A percentile compares a stretch with the other conserved stretches of the same genome.
Conservation (phyloP, 805 yeast genomes). For the Starmera quercuum region DNA sequence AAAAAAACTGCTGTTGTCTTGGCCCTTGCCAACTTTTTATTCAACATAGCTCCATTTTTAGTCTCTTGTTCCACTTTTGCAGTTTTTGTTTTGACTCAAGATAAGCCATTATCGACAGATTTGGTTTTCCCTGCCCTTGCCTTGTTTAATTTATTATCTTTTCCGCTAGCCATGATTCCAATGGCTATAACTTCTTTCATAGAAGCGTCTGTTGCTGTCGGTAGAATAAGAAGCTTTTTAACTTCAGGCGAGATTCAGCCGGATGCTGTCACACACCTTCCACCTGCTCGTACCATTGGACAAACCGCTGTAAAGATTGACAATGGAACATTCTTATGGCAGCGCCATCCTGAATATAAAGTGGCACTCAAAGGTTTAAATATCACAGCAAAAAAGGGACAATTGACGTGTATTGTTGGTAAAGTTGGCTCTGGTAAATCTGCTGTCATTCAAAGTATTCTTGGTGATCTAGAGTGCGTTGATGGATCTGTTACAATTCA, state of each 20-base stretch:
- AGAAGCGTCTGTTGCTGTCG: constrained; percentile 81
- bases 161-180: constrained; percentile 91
- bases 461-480: constrained; percentile 76
- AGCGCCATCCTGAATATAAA: constrained; percentile 61
- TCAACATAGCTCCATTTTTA: constrained; percentile 81
- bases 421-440: constrained; percentile 89
- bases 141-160: constrained; percentile 77
- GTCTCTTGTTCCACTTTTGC: constrained; percentile 90
- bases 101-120: constrained; percentile 73
- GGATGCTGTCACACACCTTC: constrained; percentile 58
- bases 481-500: constrained; percentile 64
- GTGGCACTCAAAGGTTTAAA: constrained; percentile 59
- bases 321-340: constrained; percentile 73
- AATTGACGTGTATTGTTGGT: constrained; percentile 80
- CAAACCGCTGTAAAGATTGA: constrained; percentile 58
- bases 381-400: constrained; percentile 63
- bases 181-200: constrained; percentile 79
- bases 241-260: constrained; percentile 72
- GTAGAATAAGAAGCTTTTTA: constrained; percentile 68
- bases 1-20: constrained; percentile 63
- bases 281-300: constrained; percentile 44
- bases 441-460: constrained; percentile 66
- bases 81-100: constrained; percentile 53
- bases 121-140: constrained; percentile 88
- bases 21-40: constrained; percentile 67